These are phyloP conservation scores for Metrosideros polymorpha DNA, from an alignment of 441 rosid genomes.

Conservation along the genomic window DNA sequence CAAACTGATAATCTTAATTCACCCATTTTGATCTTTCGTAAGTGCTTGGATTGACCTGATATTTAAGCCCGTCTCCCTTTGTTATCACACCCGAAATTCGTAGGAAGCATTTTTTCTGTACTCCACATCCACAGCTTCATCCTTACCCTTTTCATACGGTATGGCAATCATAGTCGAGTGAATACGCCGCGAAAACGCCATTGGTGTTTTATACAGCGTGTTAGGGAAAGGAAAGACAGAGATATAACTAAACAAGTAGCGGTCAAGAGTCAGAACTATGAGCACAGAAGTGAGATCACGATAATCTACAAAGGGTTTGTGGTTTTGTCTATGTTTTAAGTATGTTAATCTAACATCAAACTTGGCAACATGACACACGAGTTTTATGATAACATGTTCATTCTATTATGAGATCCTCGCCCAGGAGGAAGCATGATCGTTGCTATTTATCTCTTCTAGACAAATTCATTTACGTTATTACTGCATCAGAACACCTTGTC, in stretches of 20 bases:
- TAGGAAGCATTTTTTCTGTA: neutral
- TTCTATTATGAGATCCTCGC: neutral
- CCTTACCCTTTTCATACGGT: neutral
- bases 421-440: neutral
- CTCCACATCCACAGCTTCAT: neutral
- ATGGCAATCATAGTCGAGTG: neutral
- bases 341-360: neutral
- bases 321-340: neutral
- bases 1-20: neutral
- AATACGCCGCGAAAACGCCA: accelerated
- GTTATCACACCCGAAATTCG: neutral
- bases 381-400: neutral
- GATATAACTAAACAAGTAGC: neutral
- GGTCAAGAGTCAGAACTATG: neutral
- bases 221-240: neutral
- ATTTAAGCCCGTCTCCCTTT: neutral
- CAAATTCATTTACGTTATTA: neutral
- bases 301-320: neutral
- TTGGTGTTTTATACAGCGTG: neutral
- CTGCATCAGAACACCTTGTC: neutral
- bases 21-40: neutral
- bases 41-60: neutral
- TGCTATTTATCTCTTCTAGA: neutral
- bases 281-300: neutral
- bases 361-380: neutral